Evolutionary conservation across 352 stramenopile genomes (phyloP).

Genomic region (Phytophthora pseudosyringae): DNA sequence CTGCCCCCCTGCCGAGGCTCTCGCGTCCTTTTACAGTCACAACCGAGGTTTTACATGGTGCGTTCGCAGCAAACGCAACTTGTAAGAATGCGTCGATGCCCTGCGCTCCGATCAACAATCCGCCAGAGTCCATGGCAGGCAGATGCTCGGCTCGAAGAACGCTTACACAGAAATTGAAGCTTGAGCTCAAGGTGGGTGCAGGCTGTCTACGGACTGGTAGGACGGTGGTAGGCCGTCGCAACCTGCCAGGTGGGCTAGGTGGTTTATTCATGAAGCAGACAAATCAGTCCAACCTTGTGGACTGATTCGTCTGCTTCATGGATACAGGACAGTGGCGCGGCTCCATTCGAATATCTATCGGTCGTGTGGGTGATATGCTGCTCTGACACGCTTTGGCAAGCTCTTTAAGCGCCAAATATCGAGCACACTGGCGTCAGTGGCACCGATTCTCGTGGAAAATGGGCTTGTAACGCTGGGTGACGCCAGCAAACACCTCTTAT

Average conservation of each 20-base stretch:
- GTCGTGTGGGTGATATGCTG: conserved; percentile 19
- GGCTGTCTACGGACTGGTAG: too few species aligned
- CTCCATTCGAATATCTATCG: conserved; percentile 30
- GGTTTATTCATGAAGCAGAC: too few species aligned
- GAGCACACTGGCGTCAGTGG: conserved; percentile 28
- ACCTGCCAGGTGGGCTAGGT: too few species aligned
- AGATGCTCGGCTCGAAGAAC: conserved; percentile 84
- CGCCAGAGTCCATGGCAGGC: conserved; percentile 74
- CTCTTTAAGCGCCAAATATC: conserved; percentile 24
- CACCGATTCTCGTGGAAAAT: conserved; percentile 17
- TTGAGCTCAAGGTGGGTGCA: too few species aligned
- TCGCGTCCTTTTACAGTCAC: conserved; percentile 66
- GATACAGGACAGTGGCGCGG: neutral
- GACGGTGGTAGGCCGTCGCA: too few species aligned
- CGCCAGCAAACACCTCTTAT: neutral
- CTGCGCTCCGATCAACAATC: conserved; percentile 35
- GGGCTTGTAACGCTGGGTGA: conserved; percentile 23
- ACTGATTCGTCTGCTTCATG: conserved; percentile 10
- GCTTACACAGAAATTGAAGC: conserved; percentile 78
- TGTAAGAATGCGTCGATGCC: conserved; percentile 89
- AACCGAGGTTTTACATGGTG: conserved; percentile 51
- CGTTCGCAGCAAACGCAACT: conserved; percentile 68
- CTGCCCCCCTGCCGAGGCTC: conserved; percentile 42
- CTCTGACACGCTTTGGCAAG: conserved; percentile 8
- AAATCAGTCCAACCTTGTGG: conserved; percentile 15